Evolutionary conservation across 148 eudicot species (phyloP), one percentile per base, ranked within the genome.

Genomic region (Vaccinium corymbosum): DNA sequence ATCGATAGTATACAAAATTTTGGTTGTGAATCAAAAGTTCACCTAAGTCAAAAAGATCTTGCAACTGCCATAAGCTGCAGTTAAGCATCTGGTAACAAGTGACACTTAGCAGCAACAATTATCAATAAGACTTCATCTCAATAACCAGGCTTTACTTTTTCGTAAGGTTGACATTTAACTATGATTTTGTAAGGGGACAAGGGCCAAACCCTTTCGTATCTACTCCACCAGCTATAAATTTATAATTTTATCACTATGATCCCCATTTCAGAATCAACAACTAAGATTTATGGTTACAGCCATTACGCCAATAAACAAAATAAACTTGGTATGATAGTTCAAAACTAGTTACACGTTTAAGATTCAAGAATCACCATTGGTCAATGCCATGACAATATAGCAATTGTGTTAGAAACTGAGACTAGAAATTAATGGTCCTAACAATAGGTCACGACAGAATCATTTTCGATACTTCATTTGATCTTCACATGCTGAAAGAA

Each of bases 401-500:
- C 22, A 73, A 38, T 32, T 73, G 19, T 16, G 11, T 38, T 11
- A 4, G 46, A 42, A 3, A 42, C 46, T 42, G 4, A 20, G 68
- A 61, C 68, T 71, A 32, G n/a, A 35, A 38, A 38, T 2, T 35
- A 71, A 75, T 22, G 27, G 13, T 46, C 20, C 20, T 16, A 15
- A 46, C 20, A 14, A 27, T 68, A 25, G 61, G 15, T 7, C 9
- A 11, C 61, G 19, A 85, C 89, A 89, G 84, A 82, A 25, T 57
- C 83, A 59, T 38, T 76, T 57, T 38, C 3, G 12, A 74, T 8
- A 74, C 52, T 74, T 8, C 52, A 42, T 10, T 74, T 46, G 51
- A 74, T 84, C 19, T 32, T 76, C 77, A 83, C 89, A 78, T 80
- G 89, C 85, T 88, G 90, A 72, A 32, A 16, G 76, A 1, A 72